These are phyloP conservation scores for Trametes cubensis DNA, from an alignment of 768 basidiomycete genomes.

Conservation along the genomic window DNA sequence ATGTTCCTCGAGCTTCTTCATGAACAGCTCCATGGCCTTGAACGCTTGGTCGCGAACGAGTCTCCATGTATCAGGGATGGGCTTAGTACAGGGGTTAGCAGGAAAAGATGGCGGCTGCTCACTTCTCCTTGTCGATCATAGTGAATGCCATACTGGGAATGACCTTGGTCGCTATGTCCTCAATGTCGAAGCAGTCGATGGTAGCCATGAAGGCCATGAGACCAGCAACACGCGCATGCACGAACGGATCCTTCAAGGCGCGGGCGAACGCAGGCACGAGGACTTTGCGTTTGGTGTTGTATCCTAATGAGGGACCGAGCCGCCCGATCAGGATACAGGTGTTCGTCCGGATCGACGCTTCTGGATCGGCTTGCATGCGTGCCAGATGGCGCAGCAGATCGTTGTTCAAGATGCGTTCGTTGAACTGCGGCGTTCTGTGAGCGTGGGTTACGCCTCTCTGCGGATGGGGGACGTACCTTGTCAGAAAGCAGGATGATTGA, in stretches of 20 bases:
- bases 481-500: conserved; percentile 82
- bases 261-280: conserved; percentile 93
- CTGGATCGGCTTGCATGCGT: conserved; percentile 88
- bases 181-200: conserved; percentile 82
- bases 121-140: conserved; percentile 94
- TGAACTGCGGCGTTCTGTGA: conserved; percentile 54
- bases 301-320: conserved; percentile 80
- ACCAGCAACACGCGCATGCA: conserved; percentile 91
- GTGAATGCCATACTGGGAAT: conserved; percentile 82
- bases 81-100: background rate
- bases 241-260: conserved; percentile 87
- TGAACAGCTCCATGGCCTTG: conserved; percentile 86
- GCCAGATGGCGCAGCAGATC: conserved; percentile 92
- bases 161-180: conserved; percentile 88
- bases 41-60: conserved; percentile 95
- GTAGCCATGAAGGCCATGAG: conserved; percentile 96
- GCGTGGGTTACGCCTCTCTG: background rate
- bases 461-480: conserved; percentile 54
- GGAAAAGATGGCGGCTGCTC: conserved; percentile 25
- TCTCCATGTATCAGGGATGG: conserved; percentile 42
- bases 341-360: conserved; percentile 95
- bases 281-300: conserved; percentile 94
- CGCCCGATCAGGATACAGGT: conserved; percentile 96
- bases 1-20: conserved; percentile 80
- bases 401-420: conserved; percentile 92